phyloP scores from a whole-genome alignment of 1,284 basidiomycete genomes.

The Afroboletus lepidellus region DNA sequence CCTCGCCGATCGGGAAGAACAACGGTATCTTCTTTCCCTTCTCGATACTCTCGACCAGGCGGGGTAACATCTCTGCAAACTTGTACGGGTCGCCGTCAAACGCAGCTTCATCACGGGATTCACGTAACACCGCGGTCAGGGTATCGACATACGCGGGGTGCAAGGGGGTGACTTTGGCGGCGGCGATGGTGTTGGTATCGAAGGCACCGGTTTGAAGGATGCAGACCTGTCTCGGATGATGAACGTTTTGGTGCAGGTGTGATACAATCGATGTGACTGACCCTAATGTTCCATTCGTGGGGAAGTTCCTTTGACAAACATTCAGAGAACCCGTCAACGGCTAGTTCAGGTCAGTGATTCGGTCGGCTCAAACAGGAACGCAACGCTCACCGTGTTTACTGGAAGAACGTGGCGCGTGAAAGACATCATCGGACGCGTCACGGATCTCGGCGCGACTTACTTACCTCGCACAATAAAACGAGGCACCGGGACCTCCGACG shows the following conservation, averaged over 20 bases:
- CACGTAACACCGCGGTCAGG: background rate
- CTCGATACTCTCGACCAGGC: slow-evolving; percentile 2
- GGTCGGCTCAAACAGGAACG: background rate
- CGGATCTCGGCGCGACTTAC: background rate
- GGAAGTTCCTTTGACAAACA: background rate
- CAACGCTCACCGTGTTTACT: slow-evolving; percentile 17
- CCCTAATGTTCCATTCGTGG: background rate
- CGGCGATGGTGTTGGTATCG: slow-evolving; percentile 6
- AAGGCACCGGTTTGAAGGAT: slow-evolving; percentile 18
- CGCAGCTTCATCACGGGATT: background rate
- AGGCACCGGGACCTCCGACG: slow-evolving; percentile 1
- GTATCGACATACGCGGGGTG: slow-evolving; percentile 15
- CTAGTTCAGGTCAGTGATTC: background rate
- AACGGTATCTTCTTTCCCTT: slow-evolving; percentile 8
- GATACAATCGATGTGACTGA: background rate
- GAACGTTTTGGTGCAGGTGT: background rate
- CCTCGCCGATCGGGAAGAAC: slow-evolving; percentile 16
- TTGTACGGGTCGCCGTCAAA: slow-evolving; percentile 18
- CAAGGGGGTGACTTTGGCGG: background rate
- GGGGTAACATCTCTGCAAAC: slow-evolving; percentile 14
- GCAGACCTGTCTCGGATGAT: background rate
- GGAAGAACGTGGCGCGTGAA: background rate
- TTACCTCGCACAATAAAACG: slow-evolving; percentile 14
- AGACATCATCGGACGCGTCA: background rate
- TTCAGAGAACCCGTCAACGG: background rate